Evolutionary conservation across 1,284 basidiomycete species (phyloP).

Genomic region (Chalciporus sp.): DNA sequence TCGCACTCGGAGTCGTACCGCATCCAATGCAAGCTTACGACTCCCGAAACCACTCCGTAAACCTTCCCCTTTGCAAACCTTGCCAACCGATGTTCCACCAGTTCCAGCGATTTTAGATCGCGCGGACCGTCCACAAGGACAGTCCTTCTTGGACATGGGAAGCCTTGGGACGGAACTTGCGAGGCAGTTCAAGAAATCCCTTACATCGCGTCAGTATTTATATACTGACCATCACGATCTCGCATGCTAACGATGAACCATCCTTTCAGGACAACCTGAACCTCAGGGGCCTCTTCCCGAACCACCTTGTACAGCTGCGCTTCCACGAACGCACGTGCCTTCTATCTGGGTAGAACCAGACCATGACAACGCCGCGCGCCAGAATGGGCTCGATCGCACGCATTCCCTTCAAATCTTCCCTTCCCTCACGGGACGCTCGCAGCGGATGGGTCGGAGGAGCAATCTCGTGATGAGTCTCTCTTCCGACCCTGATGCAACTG

Average conservation of each 20-base stretch:
- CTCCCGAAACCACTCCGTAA: constrained; percentile 29
- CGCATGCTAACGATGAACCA: neutral
- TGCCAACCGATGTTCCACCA: constrained; percentile 20
- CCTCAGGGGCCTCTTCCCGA: constrained; percentile 21
- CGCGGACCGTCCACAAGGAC: constrained; percentile 3
- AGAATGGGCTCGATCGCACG: constrained; percentile 18
- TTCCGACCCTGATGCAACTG: constrained; percentile 9
- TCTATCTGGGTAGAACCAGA: constrained; percentile 32
- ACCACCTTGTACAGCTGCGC: constrained; percentile 29
- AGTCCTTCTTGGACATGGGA: constrained; percentile 35
- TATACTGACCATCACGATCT: too few relatives aligned
- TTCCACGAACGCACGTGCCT: constrained; percentile 20
- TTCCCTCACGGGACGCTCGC: constrained; percentile 7
- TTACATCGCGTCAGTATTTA: constrained; percentile 22
- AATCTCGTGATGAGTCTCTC: constrained; percentile 33
- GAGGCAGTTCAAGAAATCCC: constrained; percentile 3
- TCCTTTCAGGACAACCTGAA: constrained; percentile 18
- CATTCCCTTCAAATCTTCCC: constrained; percentile 24
- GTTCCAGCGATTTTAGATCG: constrained; percentile 21
- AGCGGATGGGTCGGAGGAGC: constrained; percentile 19
- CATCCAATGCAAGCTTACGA: constrained; percentile 33
- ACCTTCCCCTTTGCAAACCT: neutral
- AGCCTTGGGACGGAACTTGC: constrained; percentile 9
- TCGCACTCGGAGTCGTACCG: constrained; percentile 28
- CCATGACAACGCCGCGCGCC: neutral